Percentiles rank a stretch among this genome's conserved stretches.
Evolutionary conservation across 805 yeast species (phyloP).

Genomic region (Ogataea wickerhamii): DNA sequence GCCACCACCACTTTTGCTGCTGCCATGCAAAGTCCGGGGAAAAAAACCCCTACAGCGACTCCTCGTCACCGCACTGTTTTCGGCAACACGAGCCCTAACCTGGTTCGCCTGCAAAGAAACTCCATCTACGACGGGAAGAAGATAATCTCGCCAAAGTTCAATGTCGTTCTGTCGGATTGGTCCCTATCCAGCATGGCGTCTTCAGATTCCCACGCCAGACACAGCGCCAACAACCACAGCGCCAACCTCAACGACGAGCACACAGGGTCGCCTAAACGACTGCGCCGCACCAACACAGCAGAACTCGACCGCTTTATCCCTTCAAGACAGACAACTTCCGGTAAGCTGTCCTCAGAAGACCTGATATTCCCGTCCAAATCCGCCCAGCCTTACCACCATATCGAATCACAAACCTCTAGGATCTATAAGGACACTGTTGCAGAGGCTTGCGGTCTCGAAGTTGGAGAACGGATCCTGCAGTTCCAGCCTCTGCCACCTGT

Average conservation of each 20-base stretch:
- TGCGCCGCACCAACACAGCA: constrained; percentile 34
- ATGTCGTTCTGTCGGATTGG: constrained; percentile 36
- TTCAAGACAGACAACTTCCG: constrained; percentile 46
- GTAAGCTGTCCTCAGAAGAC: constrained; percentile 35
- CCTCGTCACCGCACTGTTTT: constrained; percentile 31
- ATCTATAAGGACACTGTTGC: constrained; percentile 82
- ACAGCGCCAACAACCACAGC: neutral
- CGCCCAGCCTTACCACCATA: constrained; percentile 50
- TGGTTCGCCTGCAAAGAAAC: constrained; percentile 23
- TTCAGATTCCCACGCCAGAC: constrained; percentile 5
- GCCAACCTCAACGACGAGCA: constrained; percentile 9
- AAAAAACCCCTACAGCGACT: constrained; percentile 11
- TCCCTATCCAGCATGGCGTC: constrained; percentile 17
- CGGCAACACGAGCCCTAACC: constrained; percentile 31
- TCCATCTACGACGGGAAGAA: constrained; percentile 30
- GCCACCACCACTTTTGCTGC: too few species aligned
- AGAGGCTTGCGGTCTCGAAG: constrained; percentile 86
- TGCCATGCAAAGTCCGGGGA: constrained; percentile 10
- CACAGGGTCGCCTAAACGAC: constrained; percentile 25
- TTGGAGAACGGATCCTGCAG: constrained; percentile 77
- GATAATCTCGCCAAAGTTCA: constrained; percentile 33
- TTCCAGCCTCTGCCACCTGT: constrained; percentile 87
- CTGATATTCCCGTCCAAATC: constrained; percentile 18
- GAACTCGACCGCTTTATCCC: constrained; percentile 60
- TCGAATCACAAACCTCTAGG: constrained; percentile 49